phyloP scores from a whole-genome alignment of 2,329 filamentous ascomycete species.

The Colletotrichum euphorbiae region DNA sequence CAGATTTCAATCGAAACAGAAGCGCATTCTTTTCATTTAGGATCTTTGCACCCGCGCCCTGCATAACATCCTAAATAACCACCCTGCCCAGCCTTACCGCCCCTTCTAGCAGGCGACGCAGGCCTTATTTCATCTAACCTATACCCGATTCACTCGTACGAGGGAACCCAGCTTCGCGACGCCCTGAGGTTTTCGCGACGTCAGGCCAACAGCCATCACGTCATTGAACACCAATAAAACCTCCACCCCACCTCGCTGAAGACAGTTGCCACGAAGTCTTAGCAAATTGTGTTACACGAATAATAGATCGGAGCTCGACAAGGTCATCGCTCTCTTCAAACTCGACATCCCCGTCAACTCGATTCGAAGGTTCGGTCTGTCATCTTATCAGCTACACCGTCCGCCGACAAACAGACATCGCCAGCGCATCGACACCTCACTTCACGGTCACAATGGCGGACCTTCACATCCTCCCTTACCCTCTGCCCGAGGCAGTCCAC shows the following conservation, averaged over 20 bases:
- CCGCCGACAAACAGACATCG: neutral
- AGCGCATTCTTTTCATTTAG: neutral
- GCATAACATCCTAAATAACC: slow-evolving; percentile 5
- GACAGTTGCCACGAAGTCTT: slow-evolving; percentile 3
- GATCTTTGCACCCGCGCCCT: neutral
- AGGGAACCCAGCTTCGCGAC: neutral
- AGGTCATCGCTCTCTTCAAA: too few species aligned
- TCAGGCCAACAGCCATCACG: slow-evolving; percentile 25
- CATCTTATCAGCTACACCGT: neutral
- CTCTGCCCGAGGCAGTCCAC: slow-evolving; percentile 23
- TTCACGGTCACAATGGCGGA: slow-evolving; percentile 5
- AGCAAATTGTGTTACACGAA: neutral
- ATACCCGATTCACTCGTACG: slow-evolving; percentile 16
- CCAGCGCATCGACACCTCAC: neutral
- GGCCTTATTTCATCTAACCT: slow-evolving; percentile 13
- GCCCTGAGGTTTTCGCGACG: neutral
- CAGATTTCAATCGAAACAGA: neutral
- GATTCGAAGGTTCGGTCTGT: neutral
- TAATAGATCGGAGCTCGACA: too few species aligned
- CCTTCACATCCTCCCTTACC: slow-evolving; percentile 19
- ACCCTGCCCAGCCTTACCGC: neutral
- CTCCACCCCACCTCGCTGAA: neutral
- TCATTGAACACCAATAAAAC: slow-evolving; percentile 13
- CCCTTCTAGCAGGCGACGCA: neutral
- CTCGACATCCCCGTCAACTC: too few species aligned